Percentiles rank a stretch among this genome's conserved stretches.
These are phyloP conservation scores for Epichloe sp. DNA, from an alignment of 2,329 filamentous ascomycete genomes.

Conservation along the genomic window DNA sequence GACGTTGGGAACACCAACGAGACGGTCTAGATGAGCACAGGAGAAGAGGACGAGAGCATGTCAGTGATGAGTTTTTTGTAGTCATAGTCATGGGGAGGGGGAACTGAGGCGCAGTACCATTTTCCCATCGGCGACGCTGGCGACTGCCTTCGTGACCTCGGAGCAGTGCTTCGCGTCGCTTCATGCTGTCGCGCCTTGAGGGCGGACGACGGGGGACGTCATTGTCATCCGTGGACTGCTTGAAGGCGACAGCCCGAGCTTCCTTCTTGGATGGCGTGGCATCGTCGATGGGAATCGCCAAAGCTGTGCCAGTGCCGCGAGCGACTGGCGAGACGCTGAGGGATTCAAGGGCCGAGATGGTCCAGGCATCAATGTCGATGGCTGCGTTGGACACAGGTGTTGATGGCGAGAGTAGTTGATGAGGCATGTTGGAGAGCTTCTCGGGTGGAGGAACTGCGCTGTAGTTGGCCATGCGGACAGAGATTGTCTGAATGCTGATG, in stretches of 20 bases:
- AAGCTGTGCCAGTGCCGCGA: slow-evolving; percentile 47
- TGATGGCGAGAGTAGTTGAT: slow-evolving; percentile 11
- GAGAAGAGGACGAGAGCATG: not conserved
- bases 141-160: slow-evolving; percentile 87
- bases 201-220: slow-evolving; percentile 31
- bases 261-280: slow-evolving; percentile 4
- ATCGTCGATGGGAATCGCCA: slow-evolving; percentile 67
- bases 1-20: slow-evolving; percentile 75
- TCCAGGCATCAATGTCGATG: slow-evolving; percentile 56
- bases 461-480: slow-evolving; percentile 35
- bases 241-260: slow-evolving; percentile 11
- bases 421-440: slow-evolving; percentile 13
- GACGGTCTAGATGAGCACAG: slow-evolving; percentile 48
- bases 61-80: not conserved
- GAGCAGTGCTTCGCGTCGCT: slow-evolving; percentile 58
- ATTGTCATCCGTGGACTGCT: slow-evolving; percentile 13
- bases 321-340: slow-evolving; percentile 41
- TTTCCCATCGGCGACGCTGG: slow-evolving; percentile 85
- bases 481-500: not conserved
- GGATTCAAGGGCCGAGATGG: slow-evolving; percentile 41
- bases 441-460: slow-evolving; percentile 36
- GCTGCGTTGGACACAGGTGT: slow-evolving; percentile 14
- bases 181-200: slow-evolving; percentile 40
- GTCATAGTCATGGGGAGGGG: too few species aligned
- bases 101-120: slow-evolving; percentile 40